phyloP scores from a whole-genome alignment of 106 monocot genomes.

The Dendrobium huoshanense region DNA sequence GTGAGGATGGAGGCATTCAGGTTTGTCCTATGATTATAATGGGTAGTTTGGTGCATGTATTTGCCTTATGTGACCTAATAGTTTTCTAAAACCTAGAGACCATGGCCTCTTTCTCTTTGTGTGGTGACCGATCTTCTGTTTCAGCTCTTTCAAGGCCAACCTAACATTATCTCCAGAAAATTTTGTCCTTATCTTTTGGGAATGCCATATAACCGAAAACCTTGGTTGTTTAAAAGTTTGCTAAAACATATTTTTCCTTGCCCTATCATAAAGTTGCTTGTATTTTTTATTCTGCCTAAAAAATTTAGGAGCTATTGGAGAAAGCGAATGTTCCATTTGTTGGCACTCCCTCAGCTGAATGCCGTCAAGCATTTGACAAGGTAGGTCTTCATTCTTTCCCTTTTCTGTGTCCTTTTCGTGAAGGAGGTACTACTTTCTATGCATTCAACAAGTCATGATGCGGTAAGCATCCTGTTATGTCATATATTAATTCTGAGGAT shows the following conservation, averaged over 20 bases:
- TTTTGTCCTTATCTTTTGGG: neutral
- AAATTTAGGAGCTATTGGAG: slow-evolving; percentile 73
- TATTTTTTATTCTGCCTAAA: slow-evolving; percentile 5
- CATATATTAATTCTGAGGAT: neutral
- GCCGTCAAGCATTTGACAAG: slow-evolving; percentile 84
- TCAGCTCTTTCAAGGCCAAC: neutral
- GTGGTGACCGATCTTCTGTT: neutral
- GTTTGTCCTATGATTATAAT: slow-evolving; percentile 22
- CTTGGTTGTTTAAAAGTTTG: neutral
- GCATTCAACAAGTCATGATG: neutral
- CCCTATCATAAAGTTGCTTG: neutral
- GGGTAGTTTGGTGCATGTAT: neutral
- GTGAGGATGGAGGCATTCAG: slow-evolving; percentile 96
- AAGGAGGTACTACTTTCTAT: neutral
- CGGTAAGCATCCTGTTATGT: neutral
- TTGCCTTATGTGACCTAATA: neutral
- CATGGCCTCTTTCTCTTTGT: neutral
- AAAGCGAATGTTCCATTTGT: slow-evolving; percentile 84
- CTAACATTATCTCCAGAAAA: neutral
- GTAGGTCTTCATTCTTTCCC: slow-evolving; percentile 17
- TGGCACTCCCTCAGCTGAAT: slow-evolving; percentile 70
- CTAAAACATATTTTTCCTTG: neutral
- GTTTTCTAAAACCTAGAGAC: neutral
- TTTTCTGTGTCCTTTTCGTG: neutral
- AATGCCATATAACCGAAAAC: neutral